Conservation (phyloP, 2,329 filamentous ascomycete species). For the Dactylella cylindrospora region DNA sequence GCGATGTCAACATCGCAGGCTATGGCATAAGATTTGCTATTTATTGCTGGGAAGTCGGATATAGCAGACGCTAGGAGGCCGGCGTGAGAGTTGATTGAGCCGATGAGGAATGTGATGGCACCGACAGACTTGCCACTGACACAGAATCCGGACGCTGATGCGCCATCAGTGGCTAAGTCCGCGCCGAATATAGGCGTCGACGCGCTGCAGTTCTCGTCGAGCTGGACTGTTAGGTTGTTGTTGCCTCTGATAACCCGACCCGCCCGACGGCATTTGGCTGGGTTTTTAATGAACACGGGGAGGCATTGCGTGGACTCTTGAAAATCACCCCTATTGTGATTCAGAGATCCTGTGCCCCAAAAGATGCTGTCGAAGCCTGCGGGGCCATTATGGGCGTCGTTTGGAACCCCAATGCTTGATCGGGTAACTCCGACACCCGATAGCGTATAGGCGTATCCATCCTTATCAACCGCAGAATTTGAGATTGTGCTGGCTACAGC, state of each 20-base stretch:
- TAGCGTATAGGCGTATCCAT: constrained; percentile 31
- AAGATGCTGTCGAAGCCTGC: constrained; percentile 36
- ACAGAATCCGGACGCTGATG: constrained; percentile 31
- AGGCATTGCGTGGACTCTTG: constrained; percentile 36
- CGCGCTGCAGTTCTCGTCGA: constrained; percentile 26
- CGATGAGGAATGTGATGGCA: constrained; percentile 31
- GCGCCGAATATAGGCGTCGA: constrained; percentile 40
- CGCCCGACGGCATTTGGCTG: constrained; percentile 27
- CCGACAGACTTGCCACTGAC: constrained; percentile 7
- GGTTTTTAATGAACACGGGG: constrained; percentile 30
- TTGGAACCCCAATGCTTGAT: constrained; percentile 36
- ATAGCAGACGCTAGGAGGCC: constrained; percentile 18
- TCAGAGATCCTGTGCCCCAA: constrained; percentile 17
- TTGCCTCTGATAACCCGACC: constrained; percentile 14
- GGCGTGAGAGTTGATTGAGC: constrained; percentile 34
- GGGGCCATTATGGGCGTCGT: constrained; percentile 28
- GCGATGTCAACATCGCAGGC: constrained; percentile 36
- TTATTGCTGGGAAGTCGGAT: constrained; percentile 20
- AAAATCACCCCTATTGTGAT: constrained; percentile 18
- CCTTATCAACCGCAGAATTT: constrained; percentile 21
- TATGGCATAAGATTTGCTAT: constrained; percentile 29
- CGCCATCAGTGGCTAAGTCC: constrained; percentile 22
- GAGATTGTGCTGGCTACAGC: constrained; percentile 22
- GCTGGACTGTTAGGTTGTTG: constrained; percentile 32
- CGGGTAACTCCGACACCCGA: constrained; percentile 26